Base-by-base conservation (phyloP, 768 basidiomycete species). In the Naganishia antarctica region DNA sequence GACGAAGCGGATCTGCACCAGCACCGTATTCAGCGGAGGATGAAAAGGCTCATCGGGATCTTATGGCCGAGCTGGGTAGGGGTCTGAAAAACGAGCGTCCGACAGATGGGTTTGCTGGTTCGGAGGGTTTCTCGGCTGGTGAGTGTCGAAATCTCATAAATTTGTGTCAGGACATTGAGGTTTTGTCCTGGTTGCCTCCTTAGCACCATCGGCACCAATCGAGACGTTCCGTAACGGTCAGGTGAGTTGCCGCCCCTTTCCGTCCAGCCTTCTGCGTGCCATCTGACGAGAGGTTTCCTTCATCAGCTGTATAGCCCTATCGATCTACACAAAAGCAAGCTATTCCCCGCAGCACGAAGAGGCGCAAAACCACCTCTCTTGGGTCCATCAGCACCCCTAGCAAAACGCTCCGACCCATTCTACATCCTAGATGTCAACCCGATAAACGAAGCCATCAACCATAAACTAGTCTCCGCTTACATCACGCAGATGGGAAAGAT, bases 341-440 rank as follows among this genome's bases (percentile, higher is more conserved):
- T 66, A 23, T 66, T 51, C 65, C 65, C 65, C 2, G n/a, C 41
- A 15, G 48, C 47, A 34, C 61, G 61, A 29, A 46, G 60, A 13
- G 40, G 32, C n/a, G 48, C 66, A 6, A 79, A 77, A 44, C 77
- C 79, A 28, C 71, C 82, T 7, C 71, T 79, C 15, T 82, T 87
- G 15, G 87, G 84, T 43, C 89, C 87, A 32, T 77, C 80, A 23
- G 80, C 82, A 9, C 72, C 79, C 32, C 78, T 83, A 53, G 84
- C 90, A 4, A 82, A 81, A 29, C 60, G 79, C 28, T 74, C 77
- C 8, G 92, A 96, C 75, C 75, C 84, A 26, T 88, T 94, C 78
- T 79, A 85, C 76, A 84, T 87, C 69, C 81, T 87, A 31, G 79
- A 80, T 63, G 80, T 92, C 67, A 85, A 91, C 76, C 91, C 91